Conservation (phyloP, 805 yeast genomes). For the Hanseniaspora thailandica region DNA sequence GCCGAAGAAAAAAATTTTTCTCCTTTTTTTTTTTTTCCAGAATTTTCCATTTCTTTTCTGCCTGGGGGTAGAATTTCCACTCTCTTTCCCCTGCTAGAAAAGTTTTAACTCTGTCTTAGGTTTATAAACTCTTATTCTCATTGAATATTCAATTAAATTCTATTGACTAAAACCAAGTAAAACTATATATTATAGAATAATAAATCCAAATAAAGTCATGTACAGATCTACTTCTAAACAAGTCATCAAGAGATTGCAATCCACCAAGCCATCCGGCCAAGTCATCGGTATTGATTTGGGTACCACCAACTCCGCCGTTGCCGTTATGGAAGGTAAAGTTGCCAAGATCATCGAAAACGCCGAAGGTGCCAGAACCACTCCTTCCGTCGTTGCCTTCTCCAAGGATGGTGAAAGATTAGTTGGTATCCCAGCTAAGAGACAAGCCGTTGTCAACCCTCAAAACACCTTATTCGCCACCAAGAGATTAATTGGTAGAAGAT, state of each 20-base stretch:
- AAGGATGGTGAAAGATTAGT: constrained; percentile 83
- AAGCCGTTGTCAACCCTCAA: constrained; percentile 87
- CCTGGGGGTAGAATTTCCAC: neutral
- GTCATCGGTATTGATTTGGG: constrained; percentile 80
- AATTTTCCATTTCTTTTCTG: neutral
- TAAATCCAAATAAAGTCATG: neutral
- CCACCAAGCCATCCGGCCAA: constrained; percentile 30
- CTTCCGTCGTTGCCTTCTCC: constrained; percentile 90
- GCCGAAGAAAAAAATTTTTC: neutral
- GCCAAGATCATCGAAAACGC: constrained; percentile 69
- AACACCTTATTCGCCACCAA: constrained; percentile 91
- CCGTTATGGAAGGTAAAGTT: constrained; percentile 57
- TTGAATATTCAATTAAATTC: too few species aligned
- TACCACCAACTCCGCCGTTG: constrained; percentile 82
- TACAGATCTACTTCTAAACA: constrained; percentile 15
- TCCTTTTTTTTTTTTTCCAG: neutral
- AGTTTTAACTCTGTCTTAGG: too few species aligned
- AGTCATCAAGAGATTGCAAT: constrained; percentile 28
- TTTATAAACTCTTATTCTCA: too few species aligned
- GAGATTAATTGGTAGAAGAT: constrained; percentile 88
- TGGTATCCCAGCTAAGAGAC: constrained; percentile 93
- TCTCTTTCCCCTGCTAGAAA: neutral
- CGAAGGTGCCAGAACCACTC: constrained; percentile 79
- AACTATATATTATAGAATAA: neutral
- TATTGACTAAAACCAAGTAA: neutral